These are phyloP conservation scores for Ophiognomonia clavigignenti-juglandacearum DNA, from an alignment of 2,329 filamentous ascomycete genomes.

Conservation along the genomic window DNA sequence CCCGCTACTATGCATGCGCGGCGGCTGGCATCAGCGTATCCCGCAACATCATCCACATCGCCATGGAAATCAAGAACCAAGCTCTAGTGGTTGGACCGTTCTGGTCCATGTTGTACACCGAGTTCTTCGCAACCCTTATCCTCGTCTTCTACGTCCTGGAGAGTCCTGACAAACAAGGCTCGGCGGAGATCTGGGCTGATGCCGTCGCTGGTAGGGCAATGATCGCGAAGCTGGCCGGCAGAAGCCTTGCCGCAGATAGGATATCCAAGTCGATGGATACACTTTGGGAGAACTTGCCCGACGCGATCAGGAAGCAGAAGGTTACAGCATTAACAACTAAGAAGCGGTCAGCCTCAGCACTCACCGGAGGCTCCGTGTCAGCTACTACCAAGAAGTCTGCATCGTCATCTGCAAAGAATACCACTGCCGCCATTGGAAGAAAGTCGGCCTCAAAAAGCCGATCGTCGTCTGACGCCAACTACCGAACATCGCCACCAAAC, in stretches of 20 bases:
- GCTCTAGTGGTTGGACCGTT: conserved; percentile 74
- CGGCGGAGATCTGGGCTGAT: conserved; percentile 77
- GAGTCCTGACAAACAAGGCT: conserved; percentile 69
- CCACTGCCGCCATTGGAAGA: neutral
- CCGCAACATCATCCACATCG: conserved; percentile 74
- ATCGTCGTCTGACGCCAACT: conserved; percentile 30
- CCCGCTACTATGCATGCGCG: conserved; percentile 71
- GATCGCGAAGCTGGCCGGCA: conserved; percentile 71
- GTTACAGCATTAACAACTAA: conserved; percentile 38
- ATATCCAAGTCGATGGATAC: conserved; percentile 71
- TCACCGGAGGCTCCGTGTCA: conserved; percentile 28
- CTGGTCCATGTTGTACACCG: conserved; percentile 83
- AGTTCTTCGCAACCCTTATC: conserved; percentile 76
- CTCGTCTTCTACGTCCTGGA: conserved; percentile 76
- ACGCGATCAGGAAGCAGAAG: conserved; percentile 55
- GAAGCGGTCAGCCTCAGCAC: conserved; percentile 51
- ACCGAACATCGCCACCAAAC: conserved; percentile 23
- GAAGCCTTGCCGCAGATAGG: conserved; percentile 83
- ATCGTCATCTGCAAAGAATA: neutral
- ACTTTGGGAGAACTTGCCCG: conserved; percentile 80
- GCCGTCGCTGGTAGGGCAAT: conserved; percentile 81
- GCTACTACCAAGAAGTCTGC: conserved; percentile 3
- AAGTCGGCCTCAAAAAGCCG: no score
- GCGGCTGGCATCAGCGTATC: conserved; percentile 58
- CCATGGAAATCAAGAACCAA: conserved; percentile 70